phyloP scores from a whole-genome alignment of 257 asterid genomes.

The Solanum chiquidenum region DNA sequence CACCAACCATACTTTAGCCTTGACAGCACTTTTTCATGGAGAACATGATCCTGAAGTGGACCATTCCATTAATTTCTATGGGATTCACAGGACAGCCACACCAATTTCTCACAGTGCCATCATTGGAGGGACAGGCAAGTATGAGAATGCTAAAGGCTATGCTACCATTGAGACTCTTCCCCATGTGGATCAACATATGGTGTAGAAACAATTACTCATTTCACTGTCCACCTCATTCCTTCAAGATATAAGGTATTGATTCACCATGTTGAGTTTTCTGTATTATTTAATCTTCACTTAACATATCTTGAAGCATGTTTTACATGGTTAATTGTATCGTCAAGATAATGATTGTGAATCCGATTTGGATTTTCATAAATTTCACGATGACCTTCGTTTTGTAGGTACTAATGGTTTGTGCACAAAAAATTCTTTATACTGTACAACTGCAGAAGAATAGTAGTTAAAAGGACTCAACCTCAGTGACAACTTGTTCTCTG shows the following conservation, averaged over 20 bases:
- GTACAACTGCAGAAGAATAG: not conserved
- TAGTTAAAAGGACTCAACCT: not conserved
- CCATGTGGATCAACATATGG: conserved; percentile 69
- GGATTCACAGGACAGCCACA: conserved; percentile 72
- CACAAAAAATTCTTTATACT: not conserved
- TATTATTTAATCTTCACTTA: not conserved
- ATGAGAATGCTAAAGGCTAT: conserved; percentile 60
- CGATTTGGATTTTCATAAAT: not conserved
- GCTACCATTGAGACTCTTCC: conserved; percentile 71
- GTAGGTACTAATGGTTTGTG: not conserved
- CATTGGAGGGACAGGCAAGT: conserved; percentile 64
- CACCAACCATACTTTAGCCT: conserved; percentile 59
- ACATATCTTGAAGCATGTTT: not conserved
- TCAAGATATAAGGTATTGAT: not conserved
- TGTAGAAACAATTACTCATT: conserved; percentile 64
- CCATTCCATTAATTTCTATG: conserved; percentile 67
- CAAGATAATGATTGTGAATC: not conserved
- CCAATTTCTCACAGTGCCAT: conserved; percentile 68
- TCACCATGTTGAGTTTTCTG: not conserved
- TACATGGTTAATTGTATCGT: not conserved
- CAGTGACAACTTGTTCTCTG: not conserved
- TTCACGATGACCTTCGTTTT: not conserved
- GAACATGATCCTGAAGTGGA: conserved; percentile 30
- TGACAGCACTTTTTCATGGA: conserved; percentile 63
- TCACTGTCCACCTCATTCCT: conserved; percentile 32